Base-by-base conservation (phyloP, 1,284 basidiomycete genomes). In the Leccinum subrobustum region DNA sequence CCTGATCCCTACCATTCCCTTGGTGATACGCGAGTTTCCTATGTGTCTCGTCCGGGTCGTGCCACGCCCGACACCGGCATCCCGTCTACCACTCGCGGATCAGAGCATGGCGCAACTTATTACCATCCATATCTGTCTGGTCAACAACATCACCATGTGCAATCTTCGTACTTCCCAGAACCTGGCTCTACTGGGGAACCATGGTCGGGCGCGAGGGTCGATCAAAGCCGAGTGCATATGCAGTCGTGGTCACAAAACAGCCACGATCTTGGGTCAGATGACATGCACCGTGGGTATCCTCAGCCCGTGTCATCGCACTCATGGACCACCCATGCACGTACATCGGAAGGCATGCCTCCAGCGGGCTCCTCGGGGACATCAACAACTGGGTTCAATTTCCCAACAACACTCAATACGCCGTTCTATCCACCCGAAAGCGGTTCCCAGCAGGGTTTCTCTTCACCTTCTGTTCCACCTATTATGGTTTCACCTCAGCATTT, bases 371-470 rank as follows among this genome's bases (percentile, higher is more conserved):
- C 69, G 54, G 70, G 64, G 20, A 18, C 67, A n/a, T 31, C 68
- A 31, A 44, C 65, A 54, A 48, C 68, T 29, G 60, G 58, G 44
- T 73, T 65, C 63, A 16, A 58, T 44, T 74, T 79, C 61, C 70
- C 76, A 35, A 79, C 76, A 35, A 79, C 79, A 18, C 68, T 79
- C 48, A 78, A 63, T 62, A 76, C 82, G 20, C 75, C 81, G 6
- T 83, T 80, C 71, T 80, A 75, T 73, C 78, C 83, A 59, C 59
- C 66, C 42, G 71, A 74, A 62, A 71, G 53, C 56, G 42, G 51
- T 52, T 52, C 59, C 31, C 74, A 61, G 29, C 68, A 57, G 27
- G 63, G 52, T 57, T 72, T 67, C 58, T 33, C 67, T 25, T 50
- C 71, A 20, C 61, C 70, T 54, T 65, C 68, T 33, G 71, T 71